These are phyloP conservation scores for Aureobasidium sp. DNA, from an alignment of 2,329 filamentous ascomycete species.

Conservation along the genomic window DNA sequence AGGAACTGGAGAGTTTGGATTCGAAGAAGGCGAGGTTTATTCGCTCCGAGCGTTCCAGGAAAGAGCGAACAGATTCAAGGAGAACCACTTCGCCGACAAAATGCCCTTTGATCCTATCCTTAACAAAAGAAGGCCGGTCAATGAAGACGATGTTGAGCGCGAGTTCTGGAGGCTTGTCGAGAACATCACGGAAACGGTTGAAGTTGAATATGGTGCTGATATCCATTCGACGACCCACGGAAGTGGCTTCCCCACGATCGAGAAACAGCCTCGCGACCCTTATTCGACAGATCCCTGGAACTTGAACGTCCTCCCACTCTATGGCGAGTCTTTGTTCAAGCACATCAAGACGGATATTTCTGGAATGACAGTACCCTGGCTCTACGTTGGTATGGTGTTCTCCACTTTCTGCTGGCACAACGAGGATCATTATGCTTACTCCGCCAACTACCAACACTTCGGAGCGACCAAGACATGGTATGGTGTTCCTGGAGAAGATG, in stretches of 20 bases:
- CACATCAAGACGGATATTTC: slow-evolving; percentile 98
- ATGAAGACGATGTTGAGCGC: slow-evolving; percentile 89
- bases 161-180: slow-evolving; percentile 97
- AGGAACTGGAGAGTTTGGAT: slow-evolving; percentile 92
- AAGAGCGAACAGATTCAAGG: slow-evolving; percentile 90
- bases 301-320: slow-evolving; percentile 81
- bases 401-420: slow-evolving; percentile 99
- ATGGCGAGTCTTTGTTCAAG: slow-evolving; percentile 85
- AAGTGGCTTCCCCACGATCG: slow-evolving; percentile 90
- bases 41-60: slow-evolving; percentile 94
- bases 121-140: slow-evolving; percentile 71
- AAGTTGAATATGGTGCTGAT: slow-evolving; percentile 96
- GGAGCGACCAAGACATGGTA: slow-evolving; percentile 99
- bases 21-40: slow-evolving; percentile 93
- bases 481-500: slow-evolving; percentile 87
- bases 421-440: slow-evolving; percentile 96
- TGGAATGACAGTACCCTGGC: slow-evolving; percentile 98
- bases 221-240: slow-evolving; percentile 98
- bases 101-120: slow-evolving; percentile 80
- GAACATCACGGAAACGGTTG: slow-evolving; percentile 87
- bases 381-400: slow-evolving; percentile 99
- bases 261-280: slow-evolving; percentile 77
- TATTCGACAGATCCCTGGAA: slow-evolving; percentile 95
- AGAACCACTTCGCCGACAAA: slow-evolving; percentile 83
- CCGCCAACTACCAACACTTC: slow-evolving; percentile 96